Base-by-base conservation (phyloP, 306 rosid genomes). In the Prunus padus region DNA sequence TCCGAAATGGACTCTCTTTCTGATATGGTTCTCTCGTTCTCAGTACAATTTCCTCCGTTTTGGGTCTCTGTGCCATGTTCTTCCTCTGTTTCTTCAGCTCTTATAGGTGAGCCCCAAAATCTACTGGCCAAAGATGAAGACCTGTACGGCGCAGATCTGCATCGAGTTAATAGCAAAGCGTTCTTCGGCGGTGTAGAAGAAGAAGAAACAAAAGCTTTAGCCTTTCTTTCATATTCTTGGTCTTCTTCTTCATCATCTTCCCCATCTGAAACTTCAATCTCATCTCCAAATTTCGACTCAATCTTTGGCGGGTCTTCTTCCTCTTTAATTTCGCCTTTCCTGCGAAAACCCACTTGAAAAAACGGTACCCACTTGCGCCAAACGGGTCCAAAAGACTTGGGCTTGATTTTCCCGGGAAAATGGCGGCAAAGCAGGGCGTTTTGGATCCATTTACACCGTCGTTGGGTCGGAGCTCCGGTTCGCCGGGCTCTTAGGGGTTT, bases 141-240 rank as follows among this genome's bases (percentile, higher is more conserved):
- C 76, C 97, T 85, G 67, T 89, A 82, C 8, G 98, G 97, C 28
- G 96, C 89, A 26, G 97, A 91, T 86, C 93, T 89, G 56, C 98
- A 89, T 14, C 98, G 84, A 14, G 91, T 91, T 4, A 93, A 74
- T 19, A 91, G 68, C 59, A 91, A 83, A 52, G 94, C 97, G 54
- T 93, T 88, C 67, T 84, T 89, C 11, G 96, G 97, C 0, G 97
- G 96, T 0, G 87, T 23, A 52, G 81, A 62, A 3, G 68, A 64
- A 3, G 76, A 64, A 12, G 77, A 66, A 68, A 65, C 80, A 12
- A 83, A 80, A 25, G 57, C 77, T 61, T 12, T 19, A 0, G 71
- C 76, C 25, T 52, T 67, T n/a, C 55, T 63, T 73, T 80, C 75
- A 26, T 72, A 61, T 65, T 83, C 84, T 0, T 54, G 80, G 1